Conservation (phyloP, 2,329 filamentous ascomycete species). For the Penicillium sclerotiorum region DNA sequence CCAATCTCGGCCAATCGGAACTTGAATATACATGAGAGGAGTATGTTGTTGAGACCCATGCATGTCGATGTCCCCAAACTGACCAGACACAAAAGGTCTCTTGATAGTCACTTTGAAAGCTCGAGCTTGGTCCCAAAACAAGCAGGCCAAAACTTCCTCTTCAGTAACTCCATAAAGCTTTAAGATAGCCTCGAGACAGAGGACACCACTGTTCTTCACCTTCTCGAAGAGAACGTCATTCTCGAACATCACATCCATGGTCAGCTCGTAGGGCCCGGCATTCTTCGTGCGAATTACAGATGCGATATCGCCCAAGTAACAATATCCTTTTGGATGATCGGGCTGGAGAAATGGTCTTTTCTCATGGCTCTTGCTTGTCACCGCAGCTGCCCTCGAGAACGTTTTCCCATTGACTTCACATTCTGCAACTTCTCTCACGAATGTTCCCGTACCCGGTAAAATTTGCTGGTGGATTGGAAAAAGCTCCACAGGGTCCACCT, state of each 20-base stretch:
- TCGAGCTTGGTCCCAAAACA: slow-evolving; percentile 6
- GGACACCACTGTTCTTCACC: neutral
- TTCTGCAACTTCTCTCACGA: neutral
- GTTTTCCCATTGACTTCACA: too few species aligned
- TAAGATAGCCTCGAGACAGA: neutral
- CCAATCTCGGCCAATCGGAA: too few species aligned
- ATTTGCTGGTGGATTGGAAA: neutral
- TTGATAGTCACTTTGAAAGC: slow-evolving; percentile 2
- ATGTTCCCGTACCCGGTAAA: neutral
- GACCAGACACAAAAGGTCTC: neutral
- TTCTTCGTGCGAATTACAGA: slow-evolving; percentile 4
- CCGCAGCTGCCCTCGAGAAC: too few species aligned
- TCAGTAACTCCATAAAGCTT: neutral
- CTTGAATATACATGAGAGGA: too few species aligned
- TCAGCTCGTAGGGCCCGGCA: slow-evolving; percentile 6
- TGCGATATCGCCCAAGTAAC: neutral
- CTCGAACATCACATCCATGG: slow-evolving; percentile 7
- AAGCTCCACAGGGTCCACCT: slow-evolving; percentile 28
- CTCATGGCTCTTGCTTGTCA: too few species aligned
- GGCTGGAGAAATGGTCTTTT: too few species aligned
- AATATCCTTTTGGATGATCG: neutral
- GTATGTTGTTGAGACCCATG: neutral
- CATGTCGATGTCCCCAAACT: neutral
- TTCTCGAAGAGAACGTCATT: neutral
- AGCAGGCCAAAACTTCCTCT: neutral